Percentiles rank a stretch among this genome's conserved stretches.
phyloP scores from a whole-genome alignment of 2,329 filamentous ascomycete genomes.

The Aspergillus udagawae region DNA sequence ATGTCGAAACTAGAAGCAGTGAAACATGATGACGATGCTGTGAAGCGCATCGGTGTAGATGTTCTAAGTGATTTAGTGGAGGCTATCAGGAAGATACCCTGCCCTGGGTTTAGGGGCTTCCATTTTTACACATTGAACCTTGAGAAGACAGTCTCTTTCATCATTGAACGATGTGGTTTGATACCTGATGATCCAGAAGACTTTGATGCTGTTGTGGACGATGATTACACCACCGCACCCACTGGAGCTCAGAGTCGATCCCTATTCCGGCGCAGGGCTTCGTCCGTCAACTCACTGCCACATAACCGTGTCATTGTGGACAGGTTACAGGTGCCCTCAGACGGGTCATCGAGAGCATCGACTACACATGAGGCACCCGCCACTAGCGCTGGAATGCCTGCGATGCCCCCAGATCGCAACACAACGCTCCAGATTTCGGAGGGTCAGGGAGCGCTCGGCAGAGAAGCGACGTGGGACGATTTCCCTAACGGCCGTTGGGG shows the following conservation, averaged over 20 bases:
- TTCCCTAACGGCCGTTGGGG: slow-evolving; percentile 96
- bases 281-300: slow-evolving; percentile 77
- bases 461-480: slow-evolving; percentile 98
- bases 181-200: slow-evolving; percentile 60
- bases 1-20: slow-evolving; percentile 56
- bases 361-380: slow-evolving; percentile 64
- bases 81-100: slow-evolving; percentile 64
- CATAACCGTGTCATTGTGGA: slow-evolving; percentile 84
- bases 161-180: slow-evolving; percentile 78
- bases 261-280: slow-evolving; percentile 57
- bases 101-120: slow-evolving; percentile 67
- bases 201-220: slow-evolving; percentile 43
- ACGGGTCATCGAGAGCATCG: slow-evolving; percentile 34
- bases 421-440: slow-evolving; percentile 92
- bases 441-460: slow-evolving; percentile 80
- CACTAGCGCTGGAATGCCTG: slow-evolving; percentile 70
- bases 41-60: slow-evolving; percentile 48
- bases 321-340: slow-evolving; percentile 37
- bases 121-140: slow-evolving; percentile 98
- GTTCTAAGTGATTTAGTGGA: slow-evolving; percentile 81
- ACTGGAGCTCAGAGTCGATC: slow-evolving; percentile 25
- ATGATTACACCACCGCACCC: slow-evolving; percentile 20
- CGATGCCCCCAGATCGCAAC: slow-evolving; percentile 67
- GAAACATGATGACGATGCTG: slow-evolving; percentile 45
- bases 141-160: slow-evolving; percentile 92